A percentile compares a stretch with the other conserved stretches of the same genome.
phyloP scores from a whole-genome alignment of 202 grass and related monocot species.

The Eragrostis tef region DNA sequence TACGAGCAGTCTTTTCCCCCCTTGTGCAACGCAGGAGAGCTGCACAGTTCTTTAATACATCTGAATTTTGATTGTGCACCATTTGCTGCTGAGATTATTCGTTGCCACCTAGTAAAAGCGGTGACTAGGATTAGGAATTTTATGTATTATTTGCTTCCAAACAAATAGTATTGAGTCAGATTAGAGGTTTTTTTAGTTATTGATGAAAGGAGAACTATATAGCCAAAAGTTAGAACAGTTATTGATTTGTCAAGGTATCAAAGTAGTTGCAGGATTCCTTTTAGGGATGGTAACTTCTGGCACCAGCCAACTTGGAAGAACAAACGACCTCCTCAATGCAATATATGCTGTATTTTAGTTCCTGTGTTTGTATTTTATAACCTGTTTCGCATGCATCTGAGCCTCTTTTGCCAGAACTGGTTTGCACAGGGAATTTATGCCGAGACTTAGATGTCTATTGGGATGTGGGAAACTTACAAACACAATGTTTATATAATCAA shows the following conservation, averaged over 20 bases:
- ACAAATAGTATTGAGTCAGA: conserved; percentile 34
- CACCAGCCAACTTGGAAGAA: conserved; percentile 5
- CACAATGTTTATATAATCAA: background rate
- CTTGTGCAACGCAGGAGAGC: background rate
- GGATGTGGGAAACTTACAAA: no score
- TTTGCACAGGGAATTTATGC: no score
- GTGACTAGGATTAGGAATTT: conserved; percentile 32
- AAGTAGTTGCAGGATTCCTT: conserved; percentile 8
- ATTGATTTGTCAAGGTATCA: conserved; percentile 30
- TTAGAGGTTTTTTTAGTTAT: background rate
- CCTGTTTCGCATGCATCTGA: conserved; percentile 38
- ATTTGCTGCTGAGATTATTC: conserved; percentile 14
- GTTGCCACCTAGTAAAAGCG: background rate
- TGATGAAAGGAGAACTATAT: conserved; percentile 32
- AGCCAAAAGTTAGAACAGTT: conserved; percentile 4
- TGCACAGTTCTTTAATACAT: background rate
- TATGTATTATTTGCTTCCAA: conserved; percentile 42
- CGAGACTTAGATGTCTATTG: no score
- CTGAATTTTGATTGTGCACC: conserved; percentile 11
- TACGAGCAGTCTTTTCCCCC: background rate
- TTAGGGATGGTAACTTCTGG: conserved; percentile 25
- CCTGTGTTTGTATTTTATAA: conserved; percentile 18
- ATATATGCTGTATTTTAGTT: conserved; percentile 31
- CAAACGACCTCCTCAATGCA: conserved; percentile 27
- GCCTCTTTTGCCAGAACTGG: background rate